These are phyloP conservation scores for Trichophyton rubrum DNA, from an alignment of 2,329 filamentous ascomycete species.

Conservation along the genomic window DNA sequence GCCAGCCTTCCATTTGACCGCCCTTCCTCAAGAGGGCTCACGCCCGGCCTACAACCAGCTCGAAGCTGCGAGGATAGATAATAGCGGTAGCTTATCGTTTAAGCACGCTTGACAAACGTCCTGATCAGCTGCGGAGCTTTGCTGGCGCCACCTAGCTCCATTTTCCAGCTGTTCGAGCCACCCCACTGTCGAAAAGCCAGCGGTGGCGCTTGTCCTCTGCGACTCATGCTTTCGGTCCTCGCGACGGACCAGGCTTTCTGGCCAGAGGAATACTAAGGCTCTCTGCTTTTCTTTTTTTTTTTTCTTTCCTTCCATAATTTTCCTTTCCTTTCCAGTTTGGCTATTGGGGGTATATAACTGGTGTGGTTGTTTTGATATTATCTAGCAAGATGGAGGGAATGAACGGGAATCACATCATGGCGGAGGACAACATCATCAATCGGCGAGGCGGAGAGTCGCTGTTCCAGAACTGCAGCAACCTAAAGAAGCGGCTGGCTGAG, in stretches of 20 bases:
- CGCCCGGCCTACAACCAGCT: neutral
- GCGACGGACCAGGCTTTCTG: constrained; percentile 13
- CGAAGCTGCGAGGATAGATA: too few species aligned
- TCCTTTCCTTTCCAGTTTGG: neutral
- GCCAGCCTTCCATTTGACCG: neutral
- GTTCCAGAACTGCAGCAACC: constrained; percentile 84
- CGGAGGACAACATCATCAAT: constrained; percentile 92
- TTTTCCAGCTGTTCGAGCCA: neutral
- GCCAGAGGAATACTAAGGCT: constrained; percentile 7
- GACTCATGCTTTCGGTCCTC: constrained; percentile 13
- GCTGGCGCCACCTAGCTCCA: neutral
- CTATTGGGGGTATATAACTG: neutral
- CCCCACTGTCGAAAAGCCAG: neutral
- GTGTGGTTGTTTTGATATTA: neutral
- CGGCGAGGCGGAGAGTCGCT: constrained; percentile 89
- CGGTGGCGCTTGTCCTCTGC: constrained; percentile 1
- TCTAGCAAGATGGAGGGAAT: constrained; percentile 23
- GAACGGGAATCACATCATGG: constrained; percentile 37
- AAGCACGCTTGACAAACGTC: neutral
- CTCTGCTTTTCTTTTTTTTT: neutral
- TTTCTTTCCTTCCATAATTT: neutral
- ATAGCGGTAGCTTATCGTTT: neutral
- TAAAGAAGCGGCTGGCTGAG: constrained; percentile 67
- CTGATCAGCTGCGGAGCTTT: neutral
- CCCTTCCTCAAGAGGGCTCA: neutral